A percentile compares a stretch with the other conserved stretches of the same genome.
phyloP scores from a whole-genome alignment of 768 basidiomycete species.

The Gautieria morchelliformis region DNA sequence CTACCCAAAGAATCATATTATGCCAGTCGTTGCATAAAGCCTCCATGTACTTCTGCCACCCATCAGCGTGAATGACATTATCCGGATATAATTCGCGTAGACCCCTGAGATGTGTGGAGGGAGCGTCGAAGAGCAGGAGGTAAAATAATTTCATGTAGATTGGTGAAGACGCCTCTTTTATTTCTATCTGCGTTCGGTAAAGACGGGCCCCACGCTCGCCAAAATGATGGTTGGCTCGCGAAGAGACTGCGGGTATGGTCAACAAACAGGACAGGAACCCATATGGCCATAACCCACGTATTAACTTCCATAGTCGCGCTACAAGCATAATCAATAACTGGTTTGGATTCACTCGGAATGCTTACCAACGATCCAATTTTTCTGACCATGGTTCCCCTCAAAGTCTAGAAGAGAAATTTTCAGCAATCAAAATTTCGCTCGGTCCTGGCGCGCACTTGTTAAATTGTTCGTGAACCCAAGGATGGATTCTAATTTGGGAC shows the following conservation, averaged over 20 bases:
- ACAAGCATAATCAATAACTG: not conserved
- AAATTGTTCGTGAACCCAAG: slow-evolving; percentile 36
- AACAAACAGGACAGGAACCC: too few species aligned
- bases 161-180: not conserved
- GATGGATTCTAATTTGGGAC: slow-evolving; percentile 36
- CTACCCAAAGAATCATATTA: slow-evolving; percentile 1
- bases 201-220: not conserved
- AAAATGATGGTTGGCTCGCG: not conserved
- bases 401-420: not conserved
- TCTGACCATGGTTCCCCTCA: not conserved
- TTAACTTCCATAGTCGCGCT: not conserved
- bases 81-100: not conserved
- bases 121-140: not conserved
- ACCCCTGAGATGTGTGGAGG: not conserved
- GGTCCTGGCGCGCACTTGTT: slow-evolving; percentile 26
- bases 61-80: not conserved
- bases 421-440: not conserved
- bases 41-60: not conserved
- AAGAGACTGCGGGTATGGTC: not conserved
- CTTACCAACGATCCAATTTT: not conserved
- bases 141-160: not conserved
- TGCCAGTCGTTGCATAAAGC: not conserved
- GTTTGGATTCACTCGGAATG: not conserved
- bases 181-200: not conserved
- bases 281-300: not conserved